Evolutionary conservation across 2,329 filamentous ascomycete species (phyloP).

Genomic region (Cyphellophora europaea): DNA sequence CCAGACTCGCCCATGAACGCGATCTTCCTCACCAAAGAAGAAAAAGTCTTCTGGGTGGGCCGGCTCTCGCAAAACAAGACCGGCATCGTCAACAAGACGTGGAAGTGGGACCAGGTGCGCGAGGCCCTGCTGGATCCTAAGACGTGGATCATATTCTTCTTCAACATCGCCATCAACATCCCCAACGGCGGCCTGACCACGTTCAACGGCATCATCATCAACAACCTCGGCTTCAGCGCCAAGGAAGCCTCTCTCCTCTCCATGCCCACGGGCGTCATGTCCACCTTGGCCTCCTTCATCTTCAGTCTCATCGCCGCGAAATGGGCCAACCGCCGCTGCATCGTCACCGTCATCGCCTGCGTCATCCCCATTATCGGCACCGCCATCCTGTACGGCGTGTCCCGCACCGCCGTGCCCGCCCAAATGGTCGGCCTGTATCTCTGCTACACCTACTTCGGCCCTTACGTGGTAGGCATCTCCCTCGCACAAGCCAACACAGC

Average conservation of each 20-base stretch:
- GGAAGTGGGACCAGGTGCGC: constrained; percentile 19
- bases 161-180: constrained; percentile 26
- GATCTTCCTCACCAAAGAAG: constrained; percentile 46
- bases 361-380: constrained; percentile 23
- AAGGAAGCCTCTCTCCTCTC: constrained; percentile 25
- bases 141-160: constrained; percentile 26
- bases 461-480: constrained; percentile 23
- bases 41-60: constrained; percentile 37
- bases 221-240: constrained; percentile 25
- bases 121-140: constrained; percentile 27
- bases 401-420: constrained; percentile 26
- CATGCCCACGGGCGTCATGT: constrained; percentile 26
- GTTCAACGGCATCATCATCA: constrained; percentile 29
- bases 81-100: constrained; percentile 13
- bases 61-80: constrained; percentile 22
- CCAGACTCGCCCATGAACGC: constrained; percentile 36
- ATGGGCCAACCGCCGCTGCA: constrained; percentile 22
- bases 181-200: constrained; percentile 28
- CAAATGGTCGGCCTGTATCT: constrained; percentile 32
- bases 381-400: constrained; percentile 21
- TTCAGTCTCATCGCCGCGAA: constrained; percentile 17
- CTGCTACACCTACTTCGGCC: constrained; percentile 31
- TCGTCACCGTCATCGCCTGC: constrained; percentile 23
- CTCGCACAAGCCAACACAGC: constrained; percentile 25
- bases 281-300: constrained; percentile 21